These are phyloP conservation scores for Cucurbitaria berberidis DNA, from an alignment of 2,329 filamentous ascomycete species.

Conservation along the genomic window DNA sequence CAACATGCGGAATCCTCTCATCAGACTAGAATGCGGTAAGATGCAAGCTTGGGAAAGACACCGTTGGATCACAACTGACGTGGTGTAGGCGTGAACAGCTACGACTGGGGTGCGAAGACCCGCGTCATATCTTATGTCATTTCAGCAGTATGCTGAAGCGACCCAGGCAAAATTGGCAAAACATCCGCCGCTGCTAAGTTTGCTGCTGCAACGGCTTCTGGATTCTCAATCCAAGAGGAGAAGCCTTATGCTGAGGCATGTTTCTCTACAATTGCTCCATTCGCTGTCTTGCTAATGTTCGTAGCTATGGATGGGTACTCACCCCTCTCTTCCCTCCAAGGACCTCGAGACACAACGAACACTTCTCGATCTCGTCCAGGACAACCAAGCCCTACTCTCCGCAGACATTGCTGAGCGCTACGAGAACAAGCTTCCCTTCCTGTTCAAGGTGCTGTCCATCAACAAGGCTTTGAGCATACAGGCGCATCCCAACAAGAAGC, in stretches of 20 bases:
- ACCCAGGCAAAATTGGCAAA: constrained; percentile 78
- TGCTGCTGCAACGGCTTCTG: constrained; percentile 81
- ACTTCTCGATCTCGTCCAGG: constrained; percentile 83
- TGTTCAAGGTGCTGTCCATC: constrained; percentile 98
- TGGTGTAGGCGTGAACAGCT: constrained; percentile 88
- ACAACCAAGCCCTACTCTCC: constrained; percentile 84
- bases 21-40: constrained; percentile 79
- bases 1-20: constrained; percentile 68
- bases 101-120: constrained; percentile 80
- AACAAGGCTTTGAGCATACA: constrained; percentile 96
- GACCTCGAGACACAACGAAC: constrained; percentile 83
- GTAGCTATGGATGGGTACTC: constrained; percentile 99
- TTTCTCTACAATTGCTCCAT: neutral
- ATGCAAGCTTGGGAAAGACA: constrained; percentile 10
- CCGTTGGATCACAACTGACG: constrained; percentile 21
- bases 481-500: constrained; percentile 93
- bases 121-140: constrained; percentile 23
- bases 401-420: constrained; percentile 75
- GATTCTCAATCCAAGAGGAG: constrained; percentile 79
- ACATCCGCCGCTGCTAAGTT: constrained; percentile 89
- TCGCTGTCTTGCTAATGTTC: constrained; percentile 24
- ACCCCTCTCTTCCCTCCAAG: constrained; percentile 93
- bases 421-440: constrained; percentile 83
- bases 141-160: constrained; percentile 34
- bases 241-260: constrained; percentile 92